Conservation (phyloP, 176 grass and related monocot genomes). For the Miscanthus lutarioriparius region DNA sequence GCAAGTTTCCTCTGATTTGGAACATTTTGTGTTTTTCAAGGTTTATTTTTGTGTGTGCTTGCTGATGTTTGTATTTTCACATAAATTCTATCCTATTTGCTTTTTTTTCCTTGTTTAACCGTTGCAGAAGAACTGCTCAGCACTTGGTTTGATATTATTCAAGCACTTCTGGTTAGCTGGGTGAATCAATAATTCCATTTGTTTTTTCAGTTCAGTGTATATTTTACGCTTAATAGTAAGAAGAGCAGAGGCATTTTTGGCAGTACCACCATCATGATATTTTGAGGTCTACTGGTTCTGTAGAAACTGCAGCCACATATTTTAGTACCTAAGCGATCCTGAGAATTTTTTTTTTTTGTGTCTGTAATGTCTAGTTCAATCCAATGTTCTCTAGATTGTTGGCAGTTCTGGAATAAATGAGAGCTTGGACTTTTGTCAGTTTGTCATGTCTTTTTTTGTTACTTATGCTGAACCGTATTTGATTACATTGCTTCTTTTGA, state of each 20-base stretch:
- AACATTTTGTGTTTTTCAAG: background rate
- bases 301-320: constrained; percentile 1
- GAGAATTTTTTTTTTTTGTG: background rate
- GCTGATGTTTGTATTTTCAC: background rate
- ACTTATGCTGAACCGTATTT: background rate
- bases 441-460: background rate
- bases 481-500: background rate
- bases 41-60: background rate
- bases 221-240: background rate
- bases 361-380: background rate
- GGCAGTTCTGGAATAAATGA: background rate
- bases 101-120: background rate
- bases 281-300: background rate
- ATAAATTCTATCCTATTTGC: background rate
- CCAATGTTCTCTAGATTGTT: background rate
- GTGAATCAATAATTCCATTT: background rate
- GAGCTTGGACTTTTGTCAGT: background rate
- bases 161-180: background rate
- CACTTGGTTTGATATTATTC: background rate
- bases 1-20: background rate
- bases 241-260: background rate
- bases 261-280: background rate
- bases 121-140: background rate
- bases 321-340: background rate
- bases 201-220: background rate